phyloP scores from a whole-genome alignment of 139 green algal genomes.

The Tetratostichococcus sp. region DNA sequence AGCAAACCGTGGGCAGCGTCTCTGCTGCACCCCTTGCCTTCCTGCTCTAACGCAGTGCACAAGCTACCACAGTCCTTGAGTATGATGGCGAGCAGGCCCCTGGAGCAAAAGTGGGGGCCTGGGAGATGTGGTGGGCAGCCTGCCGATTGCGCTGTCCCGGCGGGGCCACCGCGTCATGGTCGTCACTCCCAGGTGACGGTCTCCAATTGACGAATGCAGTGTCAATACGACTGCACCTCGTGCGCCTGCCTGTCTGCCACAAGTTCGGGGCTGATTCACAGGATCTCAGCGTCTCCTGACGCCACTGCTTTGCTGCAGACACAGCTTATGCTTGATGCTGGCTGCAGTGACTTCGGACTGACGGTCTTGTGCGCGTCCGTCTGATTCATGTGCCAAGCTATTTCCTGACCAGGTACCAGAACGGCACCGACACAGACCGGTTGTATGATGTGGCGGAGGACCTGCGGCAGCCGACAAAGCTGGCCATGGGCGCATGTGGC shows the following conservation, averaged over 20 bases:
- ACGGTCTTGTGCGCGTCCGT: too few relatives aligned
- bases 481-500: slow-evolving; percentile 50
- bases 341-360: too few relatives aligned
- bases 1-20: too few relatives aligned
- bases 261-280: too few relatives aligned
- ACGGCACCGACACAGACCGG: slow-evolving; percentile 27
- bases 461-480: slow-evolving; percentile 22
- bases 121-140: slow-evolving; percentile 78
- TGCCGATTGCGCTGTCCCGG: slow-evolving; percentile 61
- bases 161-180: slow-evolving; percentile 75
- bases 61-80: background rate
- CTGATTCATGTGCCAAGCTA: too few relatives aligned
- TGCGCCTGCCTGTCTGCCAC: too few relatives aligned
- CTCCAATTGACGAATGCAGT: background rate
- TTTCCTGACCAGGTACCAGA: slow-evolving; percentile 30
- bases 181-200: slow-evolving; percentile 47
- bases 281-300: too few relatives aligned
- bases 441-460: slow-evolving; percentile 34
- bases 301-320: too few relatives aligned
- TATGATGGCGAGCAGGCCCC: slow-evolving; percentile 48
- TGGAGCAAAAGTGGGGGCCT: slow-evolving; percentile 92
- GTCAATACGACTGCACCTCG: too few relatives aligned
- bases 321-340: too few relatives aligned
- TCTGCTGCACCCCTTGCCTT: too few relatives aligned
- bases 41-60: too few relatives aligned